A percentile compares a stretch with the other conserved stretches of the same genome.
Conservation (phyloP, 495 filamentous ascomycete species). For the Penicillium lividum region DNA sequence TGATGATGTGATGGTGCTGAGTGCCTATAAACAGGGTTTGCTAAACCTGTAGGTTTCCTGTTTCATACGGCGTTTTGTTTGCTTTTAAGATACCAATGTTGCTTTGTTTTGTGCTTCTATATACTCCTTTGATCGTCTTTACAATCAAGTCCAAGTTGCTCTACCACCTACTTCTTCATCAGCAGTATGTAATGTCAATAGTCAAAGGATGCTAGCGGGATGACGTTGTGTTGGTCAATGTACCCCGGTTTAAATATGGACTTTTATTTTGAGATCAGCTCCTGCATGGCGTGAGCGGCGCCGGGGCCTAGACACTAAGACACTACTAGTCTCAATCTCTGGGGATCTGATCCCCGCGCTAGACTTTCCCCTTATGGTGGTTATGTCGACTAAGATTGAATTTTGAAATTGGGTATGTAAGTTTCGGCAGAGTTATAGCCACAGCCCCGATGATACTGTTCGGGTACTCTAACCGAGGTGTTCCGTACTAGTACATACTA, state of each 20-base stretch:
- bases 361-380: not conserved
- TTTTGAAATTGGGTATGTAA: not conserved
- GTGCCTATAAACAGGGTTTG: not conserved
- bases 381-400: not conserved
- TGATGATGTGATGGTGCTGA: conserved; percentile 1
- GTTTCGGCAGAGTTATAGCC: not conserved
- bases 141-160: not conserved
- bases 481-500: too few relatives aligned
- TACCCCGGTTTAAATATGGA: not conserved
- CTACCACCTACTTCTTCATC: not conserved
- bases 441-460: not conserved
- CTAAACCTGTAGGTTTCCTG: not conserved
- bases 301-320: not conserved
- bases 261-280: not conserved
- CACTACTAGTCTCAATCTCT: conserved; percentile 1
- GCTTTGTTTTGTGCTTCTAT: not conserved
- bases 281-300: conserved; percentile 6
- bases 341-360: conserved; percentile 5
- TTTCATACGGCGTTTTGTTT: conserved; percentile 2
- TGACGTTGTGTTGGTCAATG: not conserved
- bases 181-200: not conserved
- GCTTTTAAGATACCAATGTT: conserved; percentile 11
- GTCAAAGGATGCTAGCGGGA: not conserved
- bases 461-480: not conserved
- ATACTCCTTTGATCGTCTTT: not conserved